A percentile compares a stretch with the other conserved stretches of the same genome.
These are phyloP conservation scores for Diplosphaera chodatii DNA, from an alignment of 139 green algal genomes.

Conservation along the genomic window DNA sequence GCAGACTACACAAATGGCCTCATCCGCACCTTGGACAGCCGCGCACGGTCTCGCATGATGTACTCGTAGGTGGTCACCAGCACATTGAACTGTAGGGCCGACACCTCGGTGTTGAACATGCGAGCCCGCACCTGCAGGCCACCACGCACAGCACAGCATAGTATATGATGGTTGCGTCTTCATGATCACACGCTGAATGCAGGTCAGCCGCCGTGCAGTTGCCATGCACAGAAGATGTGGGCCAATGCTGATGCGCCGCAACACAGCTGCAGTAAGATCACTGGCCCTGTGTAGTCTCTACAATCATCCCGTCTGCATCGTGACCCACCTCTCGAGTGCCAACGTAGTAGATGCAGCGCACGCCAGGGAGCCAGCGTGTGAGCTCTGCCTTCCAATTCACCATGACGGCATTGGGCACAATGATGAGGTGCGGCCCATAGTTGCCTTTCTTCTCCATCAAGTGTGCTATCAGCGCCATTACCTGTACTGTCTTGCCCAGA, in stretches of 20 bases:
- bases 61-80: constrained; percentile 98
- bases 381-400: constrained; percentile 97
- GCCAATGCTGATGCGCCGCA: no score
- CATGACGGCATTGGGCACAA: constrained; percentile 96
- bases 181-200: no score
- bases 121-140: constrained; percentile 46
- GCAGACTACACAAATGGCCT: no score
- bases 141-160: no score
- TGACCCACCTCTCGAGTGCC: constrained; percentile 18
- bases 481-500: constrained; percentile 93
- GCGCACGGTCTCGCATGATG: constrained; percentile 84
- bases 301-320: no score
- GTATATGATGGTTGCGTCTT: no score
- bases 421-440: constrained; percentile 94
- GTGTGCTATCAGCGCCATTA: constrained; percentile 92
- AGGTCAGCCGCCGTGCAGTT: no score
- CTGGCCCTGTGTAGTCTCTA: no score
- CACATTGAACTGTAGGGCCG: constrained; percentile 86
- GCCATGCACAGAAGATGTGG: no score
- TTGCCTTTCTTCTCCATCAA: constrained; percentile 94
- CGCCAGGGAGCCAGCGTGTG: constrained; percentile 76
- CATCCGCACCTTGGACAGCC: constrained; percentile 52
- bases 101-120: constrained; percentile 54
- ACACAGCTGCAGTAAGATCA: no score
- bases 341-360: constrained; percentile 69